Evolutionary conservation across 2,329 filamentous ascomycete species (phyloP), one percentile per base, ranked within the genome.

Genomic region (Aspergillus sp.): DNA sequence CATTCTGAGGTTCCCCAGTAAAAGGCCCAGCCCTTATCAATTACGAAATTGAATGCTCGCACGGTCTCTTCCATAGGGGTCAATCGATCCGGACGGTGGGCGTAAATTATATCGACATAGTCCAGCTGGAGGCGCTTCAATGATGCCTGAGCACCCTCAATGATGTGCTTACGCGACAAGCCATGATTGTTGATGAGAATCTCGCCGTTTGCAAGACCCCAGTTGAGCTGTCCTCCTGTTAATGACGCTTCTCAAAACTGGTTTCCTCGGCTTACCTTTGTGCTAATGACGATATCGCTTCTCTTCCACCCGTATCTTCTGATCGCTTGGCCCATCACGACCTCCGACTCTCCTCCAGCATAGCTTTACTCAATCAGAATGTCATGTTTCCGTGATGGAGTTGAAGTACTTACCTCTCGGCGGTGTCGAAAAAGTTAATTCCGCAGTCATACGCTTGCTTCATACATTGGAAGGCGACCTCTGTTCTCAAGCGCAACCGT

Each of bases 1-100:
- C 88, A 91, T 74, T 90, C 87, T 0, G 86, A 89, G 0, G 88
- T 90, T 54, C 87, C 88, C 87, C 88, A 90, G 80, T 91, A 90
- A 66, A 91, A 85, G 3, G 86, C 85, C 77, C 89, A 87, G 58
- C 89, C 89, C 0, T 82, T 82, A 72, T 88, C 81, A 74, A 92
- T 91, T 38, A 91, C 77, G 74, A 89, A 81, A 79, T 91, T 91
- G 79, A 91, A 91, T 48, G 88, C 87, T 46, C 88, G 85, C 45
- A 91, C 88, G 0, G 84, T 88, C 79, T 91, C 89, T 74, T 91
- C 87, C 77, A 91, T 91, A 0, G 89, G 89, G 0, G 88, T 91
- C 49, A 75, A 78, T 15, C 86, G 82, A 72, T 91, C 89, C 1
- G 89, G 87, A 9, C 89, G 83, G 77, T 91, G 89, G 23, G 88